These are phyloP conservation scores for Penicillium verrucosum DNA, from an alignment of 2,329 filamentous ascomycete species.

Conservation along the genomic window DNA sequence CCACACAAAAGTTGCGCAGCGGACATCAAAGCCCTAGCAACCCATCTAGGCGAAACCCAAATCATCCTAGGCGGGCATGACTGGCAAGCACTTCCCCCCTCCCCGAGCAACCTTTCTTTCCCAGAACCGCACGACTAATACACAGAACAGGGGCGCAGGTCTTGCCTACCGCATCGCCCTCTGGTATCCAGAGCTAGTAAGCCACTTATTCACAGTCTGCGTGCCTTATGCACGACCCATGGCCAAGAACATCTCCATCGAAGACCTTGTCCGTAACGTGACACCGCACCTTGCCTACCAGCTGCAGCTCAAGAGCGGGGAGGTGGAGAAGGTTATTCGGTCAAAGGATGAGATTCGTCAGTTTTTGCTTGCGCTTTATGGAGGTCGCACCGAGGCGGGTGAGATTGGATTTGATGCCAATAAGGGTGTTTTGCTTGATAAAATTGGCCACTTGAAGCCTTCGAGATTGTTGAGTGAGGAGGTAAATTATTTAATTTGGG, in stretches of 20 bases:
- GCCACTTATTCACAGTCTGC: constrained; percentile 74
- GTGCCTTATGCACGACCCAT: constrained; percentile 66
- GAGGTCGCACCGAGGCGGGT: constrained; percentile 57
- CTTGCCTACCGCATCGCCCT: constrained; percentile 72
- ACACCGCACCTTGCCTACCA: constrained; percentile 79
- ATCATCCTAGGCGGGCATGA: constrained; percentile 90
- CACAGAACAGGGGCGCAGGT: constrained; percentile 61
- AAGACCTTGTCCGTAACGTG: constrained; percentile 55
- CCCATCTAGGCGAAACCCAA: constrained; percentile 51
- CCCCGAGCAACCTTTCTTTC: not conserved
- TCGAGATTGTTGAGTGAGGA: constrained; percentile 62
- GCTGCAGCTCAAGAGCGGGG: constrained; percentile 69
- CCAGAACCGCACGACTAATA: not conserved
- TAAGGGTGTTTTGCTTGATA: constrained; percentile 63
- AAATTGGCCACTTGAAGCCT: constrained; percentile 55
- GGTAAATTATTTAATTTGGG: constrained; percentile 30
- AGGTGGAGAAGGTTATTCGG: constrained; percentile 58
- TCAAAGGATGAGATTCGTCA: constrained; percentile 62
- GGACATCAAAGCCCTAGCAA: constrained; percentile 71
- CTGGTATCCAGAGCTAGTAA: constrained; percentile 69
- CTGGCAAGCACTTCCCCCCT: constrained; percentile 50
- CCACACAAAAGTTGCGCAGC: constrained; percentile 67
- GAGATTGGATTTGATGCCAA: constrained; percentile 57
- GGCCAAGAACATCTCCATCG: constrained; percentile 53
- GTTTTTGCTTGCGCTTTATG: constrained; percentile 70